Conservation (phyloP, 805 yeast species). For the Yarrowia sp. region DNA sequence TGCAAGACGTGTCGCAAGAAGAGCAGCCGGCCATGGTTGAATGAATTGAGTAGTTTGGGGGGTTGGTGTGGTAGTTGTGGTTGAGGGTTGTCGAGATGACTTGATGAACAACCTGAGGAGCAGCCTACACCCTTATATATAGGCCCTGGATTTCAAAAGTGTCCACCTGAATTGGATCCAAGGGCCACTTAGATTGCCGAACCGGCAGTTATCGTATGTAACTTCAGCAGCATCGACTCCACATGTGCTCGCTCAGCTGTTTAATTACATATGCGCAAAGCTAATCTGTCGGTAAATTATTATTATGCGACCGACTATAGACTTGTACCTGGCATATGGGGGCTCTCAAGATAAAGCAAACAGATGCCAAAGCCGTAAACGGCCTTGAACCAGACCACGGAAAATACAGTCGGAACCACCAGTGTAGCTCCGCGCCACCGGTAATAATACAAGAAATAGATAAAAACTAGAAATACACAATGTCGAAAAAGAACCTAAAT, state of each 20-base stretch:
- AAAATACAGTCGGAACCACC: no score
- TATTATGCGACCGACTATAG: not conserved
- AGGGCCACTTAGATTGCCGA: not conserved
- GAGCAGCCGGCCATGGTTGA: constrained; percentile 24
- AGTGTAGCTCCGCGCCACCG: no score
- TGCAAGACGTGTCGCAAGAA: constrained; percentile 9
- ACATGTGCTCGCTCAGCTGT: not conserved
- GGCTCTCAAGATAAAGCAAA: no score
- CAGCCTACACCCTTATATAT: not conserved
- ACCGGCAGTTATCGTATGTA: constrained; percentile 7
- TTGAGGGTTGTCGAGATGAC: not conserved
- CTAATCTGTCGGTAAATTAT: not conserved
- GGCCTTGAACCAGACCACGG: no score
- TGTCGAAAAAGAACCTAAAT: not conserved
- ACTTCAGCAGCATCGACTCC: not conserved
- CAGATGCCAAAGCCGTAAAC: no score
- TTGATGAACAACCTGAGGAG: not conserved
- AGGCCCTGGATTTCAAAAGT: no score
- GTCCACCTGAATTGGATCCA: no score
- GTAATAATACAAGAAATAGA: not conserved
- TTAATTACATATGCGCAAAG: not conserved
- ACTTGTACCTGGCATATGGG: constrained; percentile 1
- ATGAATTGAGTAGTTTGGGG: not conserved
- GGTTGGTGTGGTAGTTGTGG: not conserved
- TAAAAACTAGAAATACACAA: not conserved